These are phyloP conservation scores for Sanghuangporus weigelae DNA, from an alignment of 1,284 basidiomycete species.

Conservation along the genomic window DNA sequence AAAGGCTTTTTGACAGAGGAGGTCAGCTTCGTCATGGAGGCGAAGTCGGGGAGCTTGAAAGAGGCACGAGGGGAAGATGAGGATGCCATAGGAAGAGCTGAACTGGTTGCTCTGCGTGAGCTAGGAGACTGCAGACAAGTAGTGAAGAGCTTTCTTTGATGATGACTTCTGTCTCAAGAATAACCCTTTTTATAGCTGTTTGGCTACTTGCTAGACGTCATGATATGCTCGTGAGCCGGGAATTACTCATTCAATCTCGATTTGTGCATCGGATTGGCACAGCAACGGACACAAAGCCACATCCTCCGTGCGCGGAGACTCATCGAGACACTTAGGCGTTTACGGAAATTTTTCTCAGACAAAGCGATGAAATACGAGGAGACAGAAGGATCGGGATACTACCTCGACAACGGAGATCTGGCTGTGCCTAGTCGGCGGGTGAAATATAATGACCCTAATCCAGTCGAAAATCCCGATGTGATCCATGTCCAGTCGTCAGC, in stretches of 20 bases:
- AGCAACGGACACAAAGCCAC: neutral
- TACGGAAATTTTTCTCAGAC: neutral
- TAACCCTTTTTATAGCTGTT: neutral
- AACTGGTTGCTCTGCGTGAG: neutral
- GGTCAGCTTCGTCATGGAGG: conserved; percentile 27
- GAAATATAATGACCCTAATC: neutral
- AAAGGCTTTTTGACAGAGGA: conserved; percentile 46
- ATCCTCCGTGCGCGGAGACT: neutral
- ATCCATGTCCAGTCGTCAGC: neutral
- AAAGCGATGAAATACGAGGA: neutral
- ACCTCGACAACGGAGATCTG: neutral
- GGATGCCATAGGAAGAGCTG: neutral
- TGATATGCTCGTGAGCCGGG: neutral
- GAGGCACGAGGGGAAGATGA: conserved; percentile 25
- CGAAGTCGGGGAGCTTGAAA: conserved; percentile 55
- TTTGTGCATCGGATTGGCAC: neutral
- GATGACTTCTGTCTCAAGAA: neutral
- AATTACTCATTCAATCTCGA: neutral
- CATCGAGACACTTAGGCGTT: conserved; percentile 1
- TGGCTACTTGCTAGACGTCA: neutral
- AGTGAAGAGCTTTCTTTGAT: neutral
- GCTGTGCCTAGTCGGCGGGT: neutral
- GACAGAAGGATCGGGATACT: neutral
- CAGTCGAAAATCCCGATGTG: neutral
- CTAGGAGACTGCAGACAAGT: neutral